These are phyloP conservation scores for Helminthosporium solani DNA, from an alignment of 2,329 filamentous ascomycete genomes.

Conservation along the genomic window DNA sequence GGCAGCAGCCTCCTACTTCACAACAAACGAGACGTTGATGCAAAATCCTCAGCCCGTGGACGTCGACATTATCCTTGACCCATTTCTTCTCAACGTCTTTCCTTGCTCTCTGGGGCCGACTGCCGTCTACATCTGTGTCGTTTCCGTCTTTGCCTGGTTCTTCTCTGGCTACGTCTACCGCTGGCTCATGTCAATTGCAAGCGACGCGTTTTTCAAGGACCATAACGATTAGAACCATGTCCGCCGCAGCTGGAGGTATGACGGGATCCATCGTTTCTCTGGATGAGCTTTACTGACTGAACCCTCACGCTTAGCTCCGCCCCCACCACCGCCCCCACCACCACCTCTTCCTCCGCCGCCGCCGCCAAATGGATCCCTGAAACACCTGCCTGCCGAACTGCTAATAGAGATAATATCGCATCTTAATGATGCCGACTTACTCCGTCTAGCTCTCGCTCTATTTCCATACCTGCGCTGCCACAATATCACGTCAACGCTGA, in stretches of 20 bases:
- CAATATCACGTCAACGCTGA: constrained; percentile 34
- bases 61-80: constrained; percentile 82
- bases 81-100: constrained; percentile 75
- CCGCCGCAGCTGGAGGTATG: constrained; percentile 18
- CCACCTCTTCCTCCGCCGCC: constrained; percentile 12
- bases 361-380: constrained; percentile 14
- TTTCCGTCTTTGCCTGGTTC: constrained; percentile 58
- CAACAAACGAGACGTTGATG: constrained; percentile 74
- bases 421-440: constrained; percentile 43
- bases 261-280: background rate
- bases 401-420: constrained; percentile 48
- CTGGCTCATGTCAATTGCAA: constrained; percentile 28
- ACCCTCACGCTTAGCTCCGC: constrained; percentile 4
- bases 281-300: background rate
- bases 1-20: constrained; percentile 83
- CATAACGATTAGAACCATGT: constrained; percentile 28
- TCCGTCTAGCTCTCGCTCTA: constrained; percentile 50
- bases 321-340: constrained; percentile 18
- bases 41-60: constrained; percentile 67
- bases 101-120: constrained; percentile 76
- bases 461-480: constrained; percentile 47
- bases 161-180: constrained; percentile 48
- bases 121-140: constrained; percentile 63
- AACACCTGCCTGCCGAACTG: constrained; percentile 50
- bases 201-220: constrained; percentile 24